Base-by-base conservation (phyloP, 2,329 filamentous ascomycete species). In the Fusarium redolens region DNA sequence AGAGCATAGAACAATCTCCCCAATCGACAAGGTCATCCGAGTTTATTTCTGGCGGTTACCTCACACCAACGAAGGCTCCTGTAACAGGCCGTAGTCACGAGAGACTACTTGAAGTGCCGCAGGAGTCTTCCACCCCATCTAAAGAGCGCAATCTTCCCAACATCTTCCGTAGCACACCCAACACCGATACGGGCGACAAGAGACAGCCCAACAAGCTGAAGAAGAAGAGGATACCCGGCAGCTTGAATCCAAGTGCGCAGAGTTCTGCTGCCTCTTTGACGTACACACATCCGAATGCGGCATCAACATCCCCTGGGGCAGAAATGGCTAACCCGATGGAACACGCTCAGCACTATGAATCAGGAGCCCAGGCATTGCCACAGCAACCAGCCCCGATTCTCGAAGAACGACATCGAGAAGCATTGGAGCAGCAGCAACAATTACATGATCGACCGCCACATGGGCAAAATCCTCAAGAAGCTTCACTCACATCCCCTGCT, bases 141-240 rank as follows among this genome's bases (percentile, higher is more conserved):
- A 91, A 88, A 69, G 92, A 95, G 63, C 89, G 91, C 35, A 91
- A 89, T 66, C 81, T 97, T 61, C 87, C 92, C 57, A 89, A 85
- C 76, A 84, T 97, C 41, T 92, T 97, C 78, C 88, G 92, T 77
- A 88, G 92, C 72, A 92, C 92, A 5, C 90, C 92, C 2, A 90
- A 92, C 2, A 87, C 87, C 1, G 82, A 83, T 28, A 87, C 85
- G 22, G 87, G 84, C 41, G 91, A 91, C 70, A 91, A 88, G 76
- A 89, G 93, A 50, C 92, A 92, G 79, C 94, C 95, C 1, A 98
- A 97, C 78, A 97, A 98, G 82, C 85, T 99, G 57, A 93, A 92
- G 81, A 98, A 98, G 86, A 97, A 94, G 82, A 88, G 91, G 71
- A 85, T 93, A 61, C 92, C 93, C 1, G 92, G 91, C 45, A 94